Evolutionary conservation across 805 yeast genomes (phyloP).

Genomic region (Helenozyma rhizophorensis): DNA sequence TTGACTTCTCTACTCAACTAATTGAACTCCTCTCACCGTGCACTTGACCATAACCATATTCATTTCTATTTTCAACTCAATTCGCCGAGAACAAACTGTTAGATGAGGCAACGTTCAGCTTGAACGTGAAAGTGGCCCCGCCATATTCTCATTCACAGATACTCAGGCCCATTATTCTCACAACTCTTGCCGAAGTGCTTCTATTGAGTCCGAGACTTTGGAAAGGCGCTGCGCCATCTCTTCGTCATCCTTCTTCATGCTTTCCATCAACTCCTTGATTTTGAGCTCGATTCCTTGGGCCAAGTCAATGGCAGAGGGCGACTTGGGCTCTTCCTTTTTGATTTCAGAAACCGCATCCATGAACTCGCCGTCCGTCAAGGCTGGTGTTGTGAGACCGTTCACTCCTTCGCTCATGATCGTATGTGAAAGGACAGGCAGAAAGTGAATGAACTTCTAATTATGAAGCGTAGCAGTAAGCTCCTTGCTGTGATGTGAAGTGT

Average conservation of each 20-base stretch:
- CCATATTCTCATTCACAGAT: no score
- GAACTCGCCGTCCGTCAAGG: constrained; percentile 25
- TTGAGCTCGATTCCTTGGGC: constrained; percentile 29
- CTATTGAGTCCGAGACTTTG: constrained; percentile 17
- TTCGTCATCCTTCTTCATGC: constrained; percentile 23
- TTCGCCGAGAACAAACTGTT: no score
- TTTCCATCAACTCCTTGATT: constrained; percentile 17
- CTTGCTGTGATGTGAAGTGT: no score
- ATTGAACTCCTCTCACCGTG: no score
- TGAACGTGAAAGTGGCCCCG: no score
- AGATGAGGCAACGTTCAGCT: no score
- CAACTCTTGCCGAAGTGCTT: constrained; percentile 4
- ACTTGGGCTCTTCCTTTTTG: constrained; percentile 7
- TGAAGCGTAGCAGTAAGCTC: no score
- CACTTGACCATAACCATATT: no score
- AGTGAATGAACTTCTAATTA: no score
- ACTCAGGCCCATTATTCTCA: background rate
- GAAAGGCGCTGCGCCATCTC: constrained; percentile 26
- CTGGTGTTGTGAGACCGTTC: constrained; percentile 33
- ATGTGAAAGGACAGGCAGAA: no score
- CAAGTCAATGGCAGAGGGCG: constrained; percentile 25
- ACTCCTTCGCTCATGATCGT: constrained; percentile 9
- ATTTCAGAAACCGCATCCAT: constrained; percentile 6
- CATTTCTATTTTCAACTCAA: no score
- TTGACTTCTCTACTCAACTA: no score